Evolutionary conservation across 1,139 yeast species (phyloP).

Genomic region (Candida pseudocylindracea): DNA sequence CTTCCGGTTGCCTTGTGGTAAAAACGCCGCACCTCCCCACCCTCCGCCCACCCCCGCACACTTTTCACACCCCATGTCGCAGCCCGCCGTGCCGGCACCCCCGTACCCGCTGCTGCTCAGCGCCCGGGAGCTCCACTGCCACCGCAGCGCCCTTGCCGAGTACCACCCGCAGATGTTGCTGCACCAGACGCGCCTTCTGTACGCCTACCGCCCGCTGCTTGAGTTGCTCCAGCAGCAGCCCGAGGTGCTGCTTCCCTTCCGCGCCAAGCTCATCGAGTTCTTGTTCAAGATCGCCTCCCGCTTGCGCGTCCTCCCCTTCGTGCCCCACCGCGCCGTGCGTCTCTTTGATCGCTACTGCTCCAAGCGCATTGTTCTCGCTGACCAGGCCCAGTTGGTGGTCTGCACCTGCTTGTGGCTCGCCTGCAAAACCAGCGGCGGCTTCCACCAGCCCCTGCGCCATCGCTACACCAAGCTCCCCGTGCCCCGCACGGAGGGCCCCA

Average conservation of each 20-base stretch:
- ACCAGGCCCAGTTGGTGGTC: constrained; percentile 38
- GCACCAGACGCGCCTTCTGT: too few species aligned
- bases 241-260: constrained; percentile 3
- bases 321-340: constrained; percentile 32
- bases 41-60: too few species aligned
- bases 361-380: constrained; percentile 34
- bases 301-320: constrained; percentile 36
- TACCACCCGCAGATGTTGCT: too few species aligned
- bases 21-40: too few species aligned
- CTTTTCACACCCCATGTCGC: too few species aligned
- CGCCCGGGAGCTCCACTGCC: too few species aligned
- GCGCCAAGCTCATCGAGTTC: constrained; percentile 32
- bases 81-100: too few species aligned
- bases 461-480: too few species aligned
- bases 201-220: not conserved
- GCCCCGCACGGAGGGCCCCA: constrained; percentile 41
- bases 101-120: too few species aligned
- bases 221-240: constrained; percentile 1
- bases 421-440: constrained; percentile 45
- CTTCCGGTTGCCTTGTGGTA: too few species aligned
- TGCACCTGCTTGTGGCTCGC: constrained; percentile 50
- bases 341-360: constrained; percentile 47
- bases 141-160: too few species aligned
- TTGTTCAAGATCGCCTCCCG: constrained; percentile 32
- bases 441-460: constrained; percentile 21